phyloP scores from a whole-genome alignment of 257 asterid genomes.

The Fraxinus cuspidata region DNA sequence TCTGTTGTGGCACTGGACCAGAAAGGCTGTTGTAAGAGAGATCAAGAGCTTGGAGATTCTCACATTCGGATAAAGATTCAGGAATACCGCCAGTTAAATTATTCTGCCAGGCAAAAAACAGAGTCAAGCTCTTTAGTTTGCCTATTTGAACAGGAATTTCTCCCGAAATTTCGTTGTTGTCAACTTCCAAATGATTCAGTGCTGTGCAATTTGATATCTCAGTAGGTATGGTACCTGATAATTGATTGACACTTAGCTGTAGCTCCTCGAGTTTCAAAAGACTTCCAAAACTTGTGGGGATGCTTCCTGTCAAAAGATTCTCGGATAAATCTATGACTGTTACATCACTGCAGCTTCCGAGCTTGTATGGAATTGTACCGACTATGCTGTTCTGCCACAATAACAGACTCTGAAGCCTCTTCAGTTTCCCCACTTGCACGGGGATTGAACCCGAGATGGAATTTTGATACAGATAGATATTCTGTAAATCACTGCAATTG shows the following conservation, averaged over 20 bases:
- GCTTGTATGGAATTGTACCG: constrained; percentile 68
- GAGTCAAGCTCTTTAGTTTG: constrained; percentile 51
- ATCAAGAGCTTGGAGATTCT: constrained; percentile 79
- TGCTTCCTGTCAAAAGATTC: constrained; percentile 67
- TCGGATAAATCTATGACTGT: constrained; percentile 71
- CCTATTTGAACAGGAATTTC: constrained; percentile 74
- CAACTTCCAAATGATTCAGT: constrained; percentile 85
- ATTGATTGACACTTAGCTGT: constrained; percentile 79
- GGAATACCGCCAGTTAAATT: constrained; percentile 81
- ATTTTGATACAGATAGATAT: constrained; percentile 76
- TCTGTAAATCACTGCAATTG: constrained; percentile 71
- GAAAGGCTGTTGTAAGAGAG: constrained; percentile 76
- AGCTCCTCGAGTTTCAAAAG: constrained; percentile 68
- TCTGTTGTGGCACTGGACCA: constrained; percentile 64
- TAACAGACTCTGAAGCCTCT: constrained; percentile 56
- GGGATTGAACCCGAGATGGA: constrained; percentile 82
- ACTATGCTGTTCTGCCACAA: constrained; percentile 83
- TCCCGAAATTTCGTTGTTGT: constrained; percentile 74
- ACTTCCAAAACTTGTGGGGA: constrained; percentile 67
- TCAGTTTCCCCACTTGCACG: constrained; percentile 51
- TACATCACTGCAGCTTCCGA: constrained; percentile 65
- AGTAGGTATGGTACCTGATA: constrained; percentile 75
- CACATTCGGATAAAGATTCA: constrained; percentile 63
- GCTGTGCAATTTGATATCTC: constrained; percentile 67
- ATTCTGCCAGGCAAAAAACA: constrained; percentile 93